Base-by-base conservation (phyloP, 2,329 filamentous ascomycete species). In the Aquanectria penicillioides region DNA sequence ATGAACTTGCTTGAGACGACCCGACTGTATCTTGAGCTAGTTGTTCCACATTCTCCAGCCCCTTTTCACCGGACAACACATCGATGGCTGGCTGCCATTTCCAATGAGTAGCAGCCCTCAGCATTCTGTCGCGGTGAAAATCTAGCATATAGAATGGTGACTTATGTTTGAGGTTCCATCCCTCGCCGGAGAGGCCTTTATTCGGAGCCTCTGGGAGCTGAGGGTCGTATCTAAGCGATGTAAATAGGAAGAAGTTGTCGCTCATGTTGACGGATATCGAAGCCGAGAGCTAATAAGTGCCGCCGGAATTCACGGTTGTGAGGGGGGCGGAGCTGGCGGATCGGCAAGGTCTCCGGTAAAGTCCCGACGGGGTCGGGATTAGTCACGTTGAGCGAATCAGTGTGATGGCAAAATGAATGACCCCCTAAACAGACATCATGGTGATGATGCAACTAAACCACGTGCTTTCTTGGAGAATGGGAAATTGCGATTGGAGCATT, bases 101-200 rank as follows among this genome's bases (percentile, higher is more conserved):
- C 78, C 85, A 90, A 64, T 88, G 72, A 5, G 68, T 73, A 5
- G 86, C 86, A 12, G 86, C 87, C 55, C 79, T 83, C n/a, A 93
- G 80, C 72, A 97, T 84, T 50, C 93, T 89, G 72, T 94, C 90
- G 40, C 87, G 86, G 73, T 97, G 93, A 66, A 89, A 89, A 57
- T 87, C 81, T 13, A 95, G 83, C 83, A 96, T 92, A 74, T 96
- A 96, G 66, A 92, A 88, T 0, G 89, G 85, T 8, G 87, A 91
- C 6, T 78, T 70, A 22, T 79, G 75, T 22, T 69, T 63, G 66
- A 78, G 80, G 68, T 87, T 88, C 77, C 81, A 89, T 15, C 80
- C 84, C 34, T 79, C 74, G 59, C 81, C 70, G 26, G 68, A 59
- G 26, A 79, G 71, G 2, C 72, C 73, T 28, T 70, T 74, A 52